phyloP scores from a whole-genome alignment of 2,329 filamentous ascomycete genomes.

The Colletotrichum lentis region DNA sequence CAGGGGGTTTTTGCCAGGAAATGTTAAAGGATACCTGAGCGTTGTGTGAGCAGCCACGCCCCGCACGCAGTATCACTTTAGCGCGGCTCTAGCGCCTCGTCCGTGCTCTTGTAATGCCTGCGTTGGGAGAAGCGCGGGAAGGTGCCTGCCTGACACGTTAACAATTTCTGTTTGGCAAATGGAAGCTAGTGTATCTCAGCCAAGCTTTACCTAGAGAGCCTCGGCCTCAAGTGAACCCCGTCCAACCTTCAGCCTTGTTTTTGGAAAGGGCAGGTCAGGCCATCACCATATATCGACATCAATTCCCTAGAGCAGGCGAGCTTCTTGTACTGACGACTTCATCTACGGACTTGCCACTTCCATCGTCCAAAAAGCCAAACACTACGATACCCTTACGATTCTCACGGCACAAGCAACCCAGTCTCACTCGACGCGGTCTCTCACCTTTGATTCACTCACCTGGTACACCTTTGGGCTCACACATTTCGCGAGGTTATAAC shows the following conservation, averaged over 20 bases:
- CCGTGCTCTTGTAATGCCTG: constrained; percentile 21
- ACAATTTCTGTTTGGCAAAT: constrained; percentile 32
- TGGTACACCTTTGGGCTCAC: constrained; percentile 13
- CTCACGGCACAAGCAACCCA: neutral
- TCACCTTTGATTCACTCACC: constrained; percentile 8
- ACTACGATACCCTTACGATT: constrained; percentile 1
- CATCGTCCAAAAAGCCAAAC: neutral
- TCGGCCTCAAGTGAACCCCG: constrained; percentile 22
- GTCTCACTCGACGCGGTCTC: constrained; percentile 24
- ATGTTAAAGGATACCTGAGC: constrained; percentile 25
- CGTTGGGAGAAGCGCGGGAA: constrained; percentile 6
- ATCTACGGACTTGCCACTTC: neutral
- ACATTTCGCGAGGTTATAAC: neutral
- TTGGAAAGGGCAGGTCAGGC: constrained; percentile 6
- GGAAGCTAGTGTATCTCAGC: constrained; percentile 3
- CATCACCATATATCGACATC: constrained; percentile 16
- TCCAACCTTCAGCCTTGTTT: constrained; percentile 26
- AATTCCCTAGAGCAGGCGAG: neutral
- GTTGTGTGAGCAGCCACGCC: neutral
- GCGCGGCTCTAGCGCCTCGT: constrained; percentile 27
- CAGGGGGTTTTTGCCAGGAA: constrained; percentile 3
- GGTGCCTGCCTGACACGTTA: constrained; percentile 27
- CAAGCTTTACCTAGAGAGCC: neutral
- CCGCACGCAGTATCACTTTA: constrained; percentile 23
- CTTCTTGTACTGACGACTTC: neutral